phyloP scores from a whole-genome alignment of 2,329 filamentous ascomycete species.

The Aspergillus fructus region DNA sequence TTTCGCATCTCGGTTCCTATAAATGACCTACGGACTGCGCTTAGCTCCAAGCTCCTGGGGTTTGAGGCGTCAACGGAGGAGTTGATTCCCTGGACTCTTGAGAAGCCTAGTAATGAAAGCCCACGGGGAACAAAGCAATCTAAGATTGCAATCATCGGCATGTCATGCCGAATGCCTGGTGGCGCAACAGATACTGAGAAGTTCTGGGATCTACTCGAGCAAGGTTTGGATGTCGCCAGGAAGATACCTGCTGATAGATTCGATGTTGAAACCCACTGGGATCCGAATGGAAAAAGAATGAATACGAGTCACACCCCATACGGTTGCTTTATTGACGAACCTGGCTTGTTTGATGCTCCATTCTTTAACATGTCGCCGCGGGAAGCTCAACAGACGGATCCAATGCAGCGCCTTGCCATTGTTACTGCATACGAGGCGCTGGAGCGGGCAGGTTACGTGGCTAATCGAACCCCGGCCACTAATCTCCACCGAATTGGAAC shows the following conservation, averaged over 20 bases:
- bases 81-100: constrained; percentile 4
- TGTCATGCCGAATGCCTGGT: constrained; percentile 71
- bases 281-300: constrained; percentile 65
- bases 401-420: constrained; percentile 49
- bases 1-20: constrained; percentile 8
- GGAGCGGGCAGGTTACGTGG: constrained; percentile 20
- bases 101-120: neutral
- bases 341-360: constrained; percentile 67
- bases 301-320: constrained; percentile 72
- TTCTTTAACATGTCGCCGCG: constrained; percentile 80
- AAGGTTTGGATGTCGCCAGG: constrained; percentile 68
- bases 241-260: constrained; percentile 67
- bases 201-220: constrained; percentile 68
- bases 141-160: constrained; percentile 69
- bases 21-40: constrained; percentile 1
- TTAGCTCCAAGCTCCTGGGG: neutral
- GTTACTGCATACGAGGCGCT: constrained; percentile 70
- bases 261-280: constrained; percentile 64
- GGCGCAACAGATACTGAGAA: constrained; percentile 61
- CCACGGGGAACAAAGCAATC: constrained; percentile 5
- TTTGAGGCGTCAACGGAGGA: constrained; percentile 4
- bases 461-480: constrained; percentile 65
- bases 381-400: constrained; percentile 71
- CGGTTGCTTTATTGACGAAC: constrained; percentile 70
- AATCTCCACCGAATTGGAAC: constrained; percentile 64